A percentile compares a stretch with the other conserved stretches of the same genome.
Evolutionary conservation across 1,284 basidiomycete genomes (phyloP).

Genomic region (Malassezia obtusa): DNA sequence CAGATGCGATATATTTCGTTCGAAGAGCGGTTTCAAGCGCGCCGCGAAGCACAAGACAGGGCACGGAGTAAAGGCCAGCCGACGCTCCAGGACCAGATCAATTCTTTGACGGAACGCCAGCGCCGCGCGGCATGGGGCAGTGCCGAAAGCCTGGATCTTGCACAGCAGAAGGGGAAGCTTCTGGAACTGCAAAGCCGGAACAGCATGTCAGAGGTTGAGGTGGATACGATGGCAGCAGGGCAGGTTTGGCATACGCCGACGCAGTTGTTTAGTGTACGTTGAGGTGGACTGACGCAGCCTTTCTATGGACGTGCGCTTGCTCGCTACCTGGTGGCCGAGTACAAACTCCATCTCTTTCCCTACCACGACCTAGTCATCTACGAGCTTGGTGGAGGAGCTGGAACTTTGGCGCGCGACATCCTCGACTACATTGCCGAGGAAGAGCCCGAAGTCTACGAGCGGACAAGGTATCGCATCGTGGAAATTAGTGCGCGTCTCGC

Average conservation of each 20-base stretch:
- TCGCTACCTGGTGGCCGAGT: slow-evolving; percentile 75
- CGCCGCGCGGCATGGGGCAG: slow-evolving; percentile 9
- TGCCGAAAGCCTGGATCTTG: slow-evolving; percentile 27
- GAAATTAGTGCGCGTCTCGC: slow-evolving; percentile 80
- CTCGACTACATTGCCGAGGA: slow-evolving; percentile 67
- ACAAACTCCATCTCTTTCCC: slow-evolving; percentile 81
- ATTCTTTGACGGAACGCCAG: neutral
- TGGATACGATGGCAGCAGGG: slow-evolving; percentile 54
- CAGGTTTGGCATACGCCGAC: slow-evolving; percentile 99
- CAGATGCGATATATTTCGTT: slow-evolving; percentile 54
- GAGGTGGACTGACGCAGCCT: slow-evolving; percentile 55
- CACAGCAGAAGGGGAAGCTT: slow-evolving; percentile 32
- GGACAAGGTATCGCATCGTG: slow-evolving; percentile 80
- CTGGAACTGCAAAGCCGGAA: slow-evolving; percentile 20
- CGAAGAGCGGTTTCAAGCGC: slow-evolving; percentile 20
- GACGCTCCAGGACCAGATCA: slow-evolving; percentile 2
- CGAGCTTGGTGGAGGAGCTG: slow-evolving; percentile 95
- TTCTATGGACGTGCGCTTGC: slow-evolving; percentile 87
- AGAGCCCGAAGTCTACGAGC: slow-evolving; percentile 82
- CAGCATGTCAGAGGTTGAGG: slow-evolving; percentile 34
- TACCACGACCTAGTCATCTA: slow-evolving; percentile 90
- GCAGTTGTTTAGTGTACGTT: slow-evolving; percentile 81
- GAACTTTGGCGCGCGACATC: slow-evolving; percentile 79
- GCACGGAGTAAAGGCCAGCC: slow-evolving; percentile 2
- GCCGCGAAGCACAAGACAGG: neutral